phyloP scores from a whole-genome alignment of 768 basidiomycete genomes.

The Mycena olivaceomarginata region DNA sequence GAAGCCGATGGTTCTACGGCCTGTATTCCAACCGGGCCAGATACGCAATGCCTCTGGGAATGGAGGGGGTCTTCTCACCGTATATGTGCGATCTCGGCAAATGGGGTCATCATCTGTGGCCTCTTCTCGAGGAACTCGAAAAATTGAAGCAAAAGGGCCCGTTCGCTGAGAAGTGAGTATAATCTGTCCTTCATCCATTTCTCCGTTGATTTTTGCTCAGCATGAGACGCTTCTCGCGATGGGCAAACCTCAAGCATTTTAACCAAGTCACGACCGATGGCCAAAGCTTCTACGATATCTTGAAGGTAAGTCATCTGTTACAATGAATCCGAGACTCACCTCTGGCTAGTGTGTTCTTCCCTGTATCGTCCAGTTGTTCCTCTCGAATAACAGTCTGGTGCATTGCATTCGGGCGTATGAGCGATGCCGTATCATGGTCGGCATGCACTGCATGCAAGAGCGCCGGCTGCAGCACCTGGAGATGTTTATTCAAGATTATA shows the following conservation, averaged over 20 bases:
- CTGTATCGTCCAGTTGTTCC: slow-evolving; percentile 53
- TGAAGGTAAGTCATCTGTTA: no score
- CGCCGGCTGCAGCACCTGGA: slow-evolving; percentile 42
- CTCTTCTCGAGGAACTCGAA: slow-evolving; percentile 43
- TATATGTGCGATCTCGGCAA: slow-evolving; percentile 55
- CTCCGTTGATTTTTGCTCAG: slow-evolving; percentile 26
- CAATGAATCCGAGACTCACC: no score
- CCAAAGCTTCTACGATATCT: no score
- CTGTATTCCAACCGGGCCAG: slow-evolving; percentile 50
- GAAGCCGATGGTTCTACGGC: slow-evolving; percentile 52
- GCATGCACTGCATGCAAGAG: slow-evolving; percentile 51
- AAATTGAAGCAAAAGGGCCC: slow-evolving; percentile 34
- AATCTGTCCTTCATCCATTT: slow-evolving; percentile 12
- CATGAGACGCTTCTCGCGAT: slow-evolving; percentile 52
- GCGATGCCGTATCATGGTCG: slow-evolving; percentile 48
- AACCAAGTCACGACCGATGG: slow-evolving; percentile 50
- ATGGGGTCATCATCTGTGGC: slow-evolving; percentile 52
- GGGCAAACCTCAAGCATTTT: slow-evolving; percentile 54
- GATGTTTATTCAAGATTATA: slow-evolving; percentile 9
- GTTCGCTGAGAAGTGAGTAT: slow-evolving; percentile 44
- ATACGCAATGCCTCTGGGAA: slow-evolving; percentile 58
- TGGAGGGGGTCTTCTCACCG: slow-evolving; percentile 54
- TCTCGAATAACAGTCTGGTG: slow-evolving; percentile 48
- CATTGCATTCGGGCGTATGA: slow-evolving; percentile 50
- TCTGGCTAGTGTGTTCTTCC: slow-evolving; percentile 50